Base-by-base conservation (phyloP, 805 yeast species). In the Jamesozyma lodderae region DNA sequence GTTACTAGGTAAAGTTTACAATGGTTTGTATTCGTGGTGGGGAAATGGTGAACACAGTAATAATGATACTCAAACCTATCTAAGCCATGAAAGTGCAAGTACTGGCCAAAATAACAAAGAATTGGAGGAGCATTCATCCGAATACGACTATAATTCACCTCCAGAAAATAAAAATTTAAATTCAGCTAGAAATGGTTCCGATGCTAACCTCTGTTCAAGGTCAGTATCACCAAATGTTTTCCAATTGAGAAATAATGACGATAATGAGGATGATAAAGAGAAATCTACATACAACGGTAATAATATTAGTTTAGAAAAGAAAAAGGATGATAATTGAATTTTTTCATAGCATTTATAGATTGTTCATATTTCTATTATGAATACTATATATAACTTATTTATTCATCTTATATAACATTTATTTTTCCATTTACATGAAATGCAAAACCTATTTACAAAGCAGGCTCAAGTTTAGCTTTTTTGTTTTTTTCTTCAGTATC, bases 231-330 rank as follows among this genome's bases (percentile, higher is more conserved):
- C 59, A 14, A 60, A 60, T 29, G 55, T 59, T 37, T 46, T 44
- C 20, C 52, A 53, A 25, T 55, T 59, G 36, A 45, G 51, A 15
- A 52, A 54, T 32, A 47, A 53, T 14, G 53, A 47, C 24, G 50
- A 49, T 31, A 41, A 46, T 19, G 50, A 53, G 18, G 34, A 52
- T 8, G 47, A 48, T 11, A 64, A 63, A 15, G 69, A 67, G 17
- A 57, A 72, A 25, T 52, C 62, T 20, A 72, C 77, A 1, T 77
- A 74, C 48, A 77, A 77, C 48, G 82, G 81, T 1, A 78, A 77
- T 49, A 67, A 63, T 14, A 52, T 73, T 26, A 68, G 66, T 43
- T 48, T 77, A 34, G 77, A 76, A 46, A 55, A 52, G 39, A 54
- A 52, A 16, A 47, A 52, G 17, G 78, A 74, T 45, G 73, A 74